Conservation (phyloP, 2,329 filamentous ascomycete species). For the Tolypocladium album region DNA sequence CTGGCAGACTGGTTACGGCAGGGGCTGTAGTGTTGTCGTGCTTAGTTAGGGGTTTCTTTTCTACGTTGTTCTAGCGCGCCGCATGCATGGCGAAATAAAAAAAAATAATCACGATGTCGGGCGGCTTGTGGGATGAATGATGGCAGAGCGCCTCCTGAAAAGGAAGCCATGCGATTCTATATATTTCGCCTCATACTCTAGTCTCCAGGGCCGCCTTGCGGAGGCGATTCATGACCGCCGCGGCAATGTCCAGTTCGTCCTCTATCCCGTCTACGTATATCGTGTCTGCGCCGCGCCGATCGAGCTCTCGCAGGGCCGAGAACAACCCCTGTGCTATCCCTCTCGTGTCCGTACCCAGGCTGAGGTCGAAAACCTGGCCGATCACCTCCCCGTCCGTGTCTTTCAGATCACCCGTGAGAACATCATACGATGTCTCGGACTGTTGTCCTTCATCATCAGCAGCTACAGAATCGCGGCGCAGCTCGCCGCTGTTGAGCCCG, state of each 20-base stretch:
- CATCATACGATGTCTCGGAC: constrained; percentile 23
- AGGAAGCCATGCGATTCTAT: constrained; percentile 9
- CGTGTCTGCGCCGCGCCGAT: constrained; percentile 64
- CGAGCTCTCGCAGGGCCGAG: constrained; percentile 74
- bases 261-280: constrained; percentile 88
- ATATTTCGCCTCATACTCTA: constrained; percentile 25
- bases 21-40: constrained; percentile 44
- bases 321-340: constrained; percentile 82
- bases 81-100: neutral
- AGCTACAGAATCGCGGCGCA: constrained; percentile 7
- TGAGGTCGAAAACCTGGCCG: constrained; percentile 53
- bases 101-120: neutral
- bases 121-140: constrained; percentile 1
- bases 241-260: constrained; percentile 70
- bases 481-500: constrained; percentile 23
- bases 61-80: constrained; percentile 1
- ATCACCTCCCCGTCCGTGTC: constrained; percentile 18
- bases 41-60: neutral
- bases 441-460: constrained; percentile 9
- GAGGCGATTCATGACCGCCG: constrained; percentile 76
- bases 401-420: constrained; percentile 29
- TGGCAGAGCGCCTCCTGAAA: neutral
- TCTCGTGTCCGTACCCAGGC: constrained; percentile 58
- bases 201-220: constrained; percentile 63
- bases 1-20: constrained; percentile 84